Percentiles rank a stretch among this genome's conserved stretches.
Conservation (phyloP, 208 protist species). For the Strigomonas culicis region DNA sequence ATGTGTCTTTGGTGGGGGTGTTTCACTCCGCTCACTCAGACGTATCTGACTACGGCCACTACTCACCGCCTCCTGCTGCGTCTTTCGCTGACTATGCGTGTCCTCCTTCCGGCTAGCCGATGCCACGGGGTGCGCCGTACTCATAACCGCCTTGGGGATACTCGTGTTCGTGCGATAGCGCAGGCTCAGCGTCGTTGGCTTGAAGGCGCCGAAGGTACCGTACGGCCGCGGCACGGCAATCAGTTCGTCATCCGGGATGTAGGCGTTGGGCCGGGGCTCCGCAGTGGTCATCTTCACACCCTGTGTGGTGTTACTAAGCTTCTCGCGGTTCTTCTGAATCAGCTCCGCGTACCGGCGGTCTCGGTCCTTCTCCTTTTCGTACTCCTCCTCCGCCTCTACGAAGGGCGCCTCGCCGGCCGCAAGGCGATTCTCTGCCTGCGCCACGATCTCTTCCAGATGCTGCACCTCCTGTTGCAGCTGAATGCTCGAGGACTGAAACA, state of each 20-base stretch:
- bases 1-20: conserved; percentile 5
- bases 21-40: conserved; percentile 16
- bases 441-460: conserved; percentile 64
- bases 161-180: not conserved
- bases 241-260: conserved; percentile 83
- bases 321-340: conserved; percentile 43
- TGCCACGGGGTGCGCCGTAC: no score
- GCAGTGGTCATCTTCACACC: conserved; percentile 59
- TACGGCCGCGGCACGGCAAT: conserved; percentile 85
- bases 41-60: conserved; percentile 5
- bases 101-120: no score
- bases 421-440: conserved; percentile 77
- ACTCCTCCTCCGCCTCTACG: conserved; percentile 72
- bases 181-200: conserved; percentile 12
- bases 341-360: conserved; percentile 56
- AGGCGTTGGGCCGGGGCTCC: conserved; percentile 81
- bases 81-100: no score
- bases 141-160: no score
- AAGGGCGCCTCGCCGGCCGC: conserved; percentile 79
- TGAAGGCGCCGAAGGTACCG: conserved; percentile 73
- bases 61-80: no score
- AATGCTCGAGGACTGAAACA: conserved; percentile 91
- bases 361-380: conserved; percentile 56
- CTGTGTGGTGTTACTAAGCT: conserved; percentile 15
- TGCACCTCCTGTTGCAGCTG: conserved; percentile 89